A percentile compares a stretch with the other conserved stretches of the same genome.
These are phyloP conservation scores for Magnolia changhungtana DNA, from an alignment of 164 flowering plant genomes.

Conservation along the genomic window DNA sequence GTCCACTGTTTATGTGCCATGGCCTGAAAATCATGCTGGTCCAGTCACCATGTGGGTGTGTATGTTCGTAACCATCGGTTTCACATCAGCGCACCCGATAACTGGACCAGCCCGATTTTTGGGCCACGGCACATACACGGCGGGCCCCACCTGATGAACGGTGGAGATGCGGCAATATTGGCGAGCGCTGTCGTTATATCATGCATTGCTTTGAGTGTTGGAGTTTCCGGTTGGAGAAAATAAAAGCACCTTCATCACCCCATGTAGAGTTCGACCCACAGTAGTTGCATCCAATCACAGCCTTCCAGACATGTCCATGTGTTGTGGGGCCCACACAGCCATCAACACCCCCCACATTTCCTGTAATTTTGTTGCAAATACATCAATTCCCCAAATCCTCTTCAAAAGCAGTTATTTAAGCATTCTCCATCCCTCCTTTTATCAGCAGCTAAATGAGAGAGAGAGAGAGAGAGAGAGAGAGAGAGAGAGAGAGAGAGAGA, in stretches of 20 bases:
- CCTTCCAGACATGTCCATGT: constrained; percentile 50
- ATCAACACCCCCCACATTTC: constrained; percentile 40
- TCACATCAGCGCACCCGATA: too few species aligned
- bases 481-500: constrained; percentile 10
- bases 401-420: constrained; percentile 34
- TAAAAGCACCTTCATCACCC: neutral
- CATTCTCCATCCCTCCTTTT: constrained; percentile 13
- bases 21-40: too few species aligned
- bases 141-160: too few species aligned
- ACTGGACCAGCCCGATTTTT: too few species aligned
- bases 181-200: too few species aligned
- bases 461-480: constrained; percentile 1
- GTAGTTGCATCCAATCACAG: constrained; percentile 27
- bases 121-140: too few species aligned
- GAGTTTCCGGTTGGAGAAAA: neutral
- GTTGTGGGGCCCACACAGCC: constrained; percentile 44
- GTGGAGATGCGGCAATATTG: too few species aligned
- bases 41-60: too few species aligned
- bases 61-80: too few species aligned
- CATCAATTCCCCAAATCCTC: constrained; percentile 32
- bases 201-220: neutral
- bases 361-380: constrained; percentile 13
- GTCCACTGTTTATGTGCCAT: too few species aligned
- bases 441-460: constrained; percentile 16
- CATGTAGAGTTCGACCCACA: constrained; percentile 27